These are phyloP conservation scores for Pichia cactophila DNA, from an alignment of 1,139 yeast species.

Conservation along the genomic window DNA sequence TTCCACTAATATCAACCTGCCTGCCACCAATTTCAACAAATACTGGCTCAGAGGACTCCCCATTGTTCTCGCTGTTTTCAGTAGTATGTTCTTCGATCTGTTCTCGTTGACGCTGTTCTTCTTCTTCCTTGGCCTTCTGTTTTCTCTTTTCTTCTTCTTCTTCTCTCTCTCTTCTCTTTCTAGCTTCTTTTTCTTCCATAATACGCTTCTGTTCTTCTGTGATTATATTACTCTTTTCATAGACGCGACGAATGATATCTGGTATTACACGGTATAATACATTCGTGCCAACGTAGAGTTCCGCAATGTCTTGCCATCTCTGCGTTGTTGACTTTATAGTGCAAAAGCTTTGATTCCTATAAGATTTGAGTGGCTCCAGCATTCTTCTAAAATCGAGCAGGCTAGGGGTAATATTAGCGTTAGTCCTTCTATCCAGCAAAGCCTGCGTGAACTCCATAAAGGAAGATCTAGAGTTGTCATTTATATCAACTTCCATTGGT, in stretches of 20 bases:
- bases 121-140: background rate
- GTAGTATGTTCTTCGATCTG: constrained; percentile 20
- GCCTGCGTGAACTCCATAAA: constrained; percentile 18
- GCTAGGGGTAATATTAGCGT: constrained; percentile 4
- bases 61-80: constrained; percentile 1
- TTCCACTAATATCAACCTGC: constrained; percentile 69
- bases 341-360: background rate
- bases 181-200: constrained; percentile 32
- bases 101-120: constrained; percentile 18
- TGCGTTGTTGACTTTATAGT: constrained; percentile 52
- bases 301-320: constrained; percentile 61
- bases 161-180: constrained; percentile 28
- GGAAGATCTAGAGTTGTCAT: constrained; percentile 2
- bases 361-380: constrained; percentile 13
- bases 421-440: constrained; percentile 21
- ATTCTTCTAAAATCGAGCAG: constrained; percentile 15
- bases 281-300: constrained; percentile 36
- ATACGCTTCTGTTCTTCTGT: constrained; percentile 29
- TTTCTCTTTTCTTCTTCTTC: constrained; percentile 7
- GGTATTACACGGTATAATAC: constrained; percentile 39
- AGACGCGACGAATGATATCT: constrained; percentile 44
- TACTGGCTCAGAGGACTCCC: constrained; percentile 42
- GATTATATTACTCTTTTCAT: constrained; percentile 40
- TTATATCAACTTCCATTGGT: constrained; percentile 6
- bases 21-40: constrained; percentile 71